Percentiles rank a stretch among this genome's conserved stretches.
Conservation (phyloP, 164 flowering plant species). For the Kalanchoe fedtschenkoi region DNA sequence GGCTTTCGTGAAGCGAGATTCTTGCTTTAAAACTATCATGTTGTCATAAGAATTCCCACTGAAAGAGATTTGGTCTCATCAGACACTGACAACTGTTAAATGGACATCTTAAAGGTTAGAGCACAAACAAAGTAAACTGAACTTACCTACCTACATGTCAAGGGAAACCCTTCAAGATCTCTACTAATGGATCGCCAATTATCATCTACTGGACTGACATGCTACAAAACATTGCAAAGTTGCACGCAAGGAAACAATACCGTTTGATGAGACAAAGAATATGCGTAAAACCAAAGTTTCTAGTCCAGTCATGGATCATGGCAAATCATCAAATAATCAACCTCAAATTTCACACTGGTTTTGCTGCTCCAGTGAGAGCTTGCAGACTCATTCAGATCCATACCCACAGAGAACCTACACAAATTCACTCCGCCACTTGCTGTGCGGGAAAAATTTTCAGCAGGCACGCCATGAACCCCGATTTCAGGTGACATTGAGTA, state of each 20-base stretch:
- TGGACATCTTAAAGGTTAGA: background rate
- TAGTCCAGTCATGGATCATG: too few species aligned
- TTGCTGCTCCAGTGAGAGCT: conserved; percentile 77
- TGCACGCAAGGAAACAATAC: background rate
- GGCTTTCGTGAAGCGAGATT: conserved; percentile 66
- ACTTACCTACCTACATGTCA: conserved; percentile 74
- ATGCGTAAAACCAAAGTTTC: background rate
- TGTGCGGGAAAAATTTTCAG: conserved; percentile 70
- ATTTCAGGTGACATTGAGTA: conserved; percentile 80
- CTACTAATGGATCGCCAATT: conserved; percentile 66
- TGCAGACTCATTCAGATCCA: conserved; percentile 80
- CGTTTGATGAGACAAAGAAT: background rate
- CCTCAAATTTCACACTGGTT: conserved; percentile 84
- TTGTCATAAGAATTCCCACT: conserved; percentile 73
- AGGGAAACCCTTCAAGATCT: conserved; percentile 77
- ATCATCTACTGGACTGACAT: conserved; percentile 60
- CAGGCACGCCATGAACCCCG: conserved; percentile 73
- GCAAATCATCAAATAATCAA: conserved; percentile 10
- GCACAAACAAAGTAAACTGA: background rate
- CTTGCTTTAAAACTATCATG: conserved; percentile 86
- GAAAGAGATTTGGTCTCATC: conserved; percentile 17
- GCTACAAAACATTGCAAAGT: conserved; percentile 30
- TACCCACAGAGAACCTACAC: conserved; percentile 57
- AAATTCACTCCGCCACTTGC: conserved; percentile 83
- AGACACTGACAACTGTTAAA: conserved; percentile 2